Percentiles rank a stretch among this genome's conserved stretches.
Evolutionary conservation across 345 rosid species (phyloP).

Genomic region (Eucalyptus polyanthemos): DNA sequence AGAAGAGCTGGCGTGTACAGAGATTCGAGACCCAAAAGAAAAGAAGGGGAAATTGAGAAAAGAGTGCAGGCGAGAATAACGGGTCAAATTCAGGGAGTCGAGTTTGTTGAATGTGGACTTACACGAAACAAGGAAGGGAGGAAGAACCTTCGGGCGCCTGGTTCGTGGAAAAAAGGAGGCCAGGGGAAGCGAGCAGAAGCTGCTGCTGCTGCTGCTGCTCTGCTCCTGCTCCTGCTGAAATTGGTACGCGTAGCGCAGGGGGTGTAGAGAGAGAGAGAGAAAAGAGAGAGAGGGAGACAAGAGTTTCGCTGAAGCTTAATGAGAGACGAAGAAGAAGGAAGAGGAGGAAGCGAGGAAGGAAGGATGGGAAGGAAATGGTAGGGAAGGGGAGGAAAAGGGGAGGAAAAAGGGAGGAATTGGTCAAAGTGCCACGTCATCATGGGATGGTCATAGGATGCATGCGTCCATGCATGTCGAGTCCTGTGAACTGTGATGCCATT

Average conservation of each 20-base stretch:
- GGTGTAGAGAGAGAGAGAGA: not conserved
- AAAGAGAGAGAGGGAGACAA: not conserved
- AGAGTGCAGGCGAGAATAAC: not conserved
- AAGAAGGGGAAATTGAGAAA: not conserved
- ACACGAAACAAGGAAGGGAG: not conserved
- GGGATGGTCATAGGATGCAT: not conserved
- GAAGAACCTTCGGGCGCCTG: not conserved
- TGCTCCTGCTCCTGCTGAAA: not conserved
- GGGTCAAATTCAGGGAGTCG: not conserved
- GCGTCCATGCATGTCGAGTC: not conserved
- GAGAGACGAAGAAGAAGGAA: not conserved
- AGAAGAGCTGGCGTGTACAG: not conserved
- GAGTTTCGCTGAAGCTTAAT: not conserved
- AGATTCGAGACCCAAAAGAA: not conserved
- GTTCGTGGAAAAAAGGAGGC: not conserved
- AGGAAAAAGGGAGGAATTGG: not conserved
- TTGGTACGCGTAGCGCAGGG: not conserved
- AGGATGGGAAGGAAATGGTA: not conserved
- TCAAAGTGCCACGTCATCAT: conserved; percentile 24
- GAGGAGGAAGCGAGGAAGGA: not conserved
- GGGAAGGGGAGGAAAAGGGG: not conserved
- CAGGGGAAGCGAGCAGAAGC: not conserved
- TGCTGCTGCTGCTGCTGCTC: not conserved
- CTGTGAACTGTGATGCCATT: not conserved
- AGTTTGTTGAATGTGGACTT: not conserved